Evolutionary conservation across 2,329 filamentous ascomycete species (phyloP).

Genomic region (Penicillium occitanis): DNA sequence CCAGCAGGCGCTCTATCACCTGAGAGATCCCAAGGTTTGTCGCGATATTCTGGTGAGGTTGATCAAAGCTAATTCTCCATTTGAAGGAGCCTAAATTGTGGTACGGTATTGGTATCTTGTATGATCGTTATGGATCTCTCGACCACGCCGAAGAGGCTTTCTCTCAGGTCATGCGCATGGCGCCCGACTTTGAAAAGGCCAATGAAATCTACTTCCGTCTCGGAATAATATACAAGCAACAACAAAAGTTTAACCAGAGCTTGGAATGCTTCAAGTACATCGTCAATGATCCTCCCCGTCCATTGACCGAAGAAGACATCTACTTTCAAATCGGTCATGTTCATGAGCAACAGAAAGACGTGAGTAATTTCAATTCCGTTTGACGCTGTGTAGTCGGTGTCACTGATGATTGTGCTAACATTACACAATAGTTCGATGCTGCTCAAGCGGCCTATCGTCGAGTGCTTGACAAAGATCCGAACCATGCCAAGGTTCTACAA

Average conservation of each 20-base stretch:
- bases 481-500: constrained; percentile 96
- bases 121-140: constrained; percentile 91
- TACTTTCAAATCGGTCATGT: constrained; percentile 99
- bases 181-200: constrained; percentile 95
- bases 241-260: constrained; percentile 88
- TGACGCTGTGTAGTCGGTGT: background rate
- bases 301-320: constrained; percentile 94
- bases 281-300: constrained; percentile 84
- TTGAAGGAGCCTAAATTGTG: constrained; percentile 87
- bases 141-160: constrained; percentile 98
- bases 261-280: constrained; percentile 99
- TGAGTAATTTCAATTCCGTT: constrained; percentile 53
- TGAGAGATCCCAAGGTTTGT: constrained; percentile 85
- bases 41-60: background rate
- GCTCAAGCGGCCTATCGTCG: constrained; percentile 90
- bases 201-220: constrained; percentile 98
- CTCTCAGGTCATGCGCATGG: constrained; percentile 98
- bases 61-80: constrained; percentile 20
- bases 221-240: constrained; percentile 99
- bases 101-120: constrained; percentile 98
- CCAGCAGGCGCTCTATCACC: constrained; percentile 89
- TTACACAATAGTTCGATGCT: constrained; percentile 73
- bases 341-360: constrained; percentile 97
- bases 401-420: background rate
- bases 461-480: constrained; percentile 90